Percentiles rank a stretch among this genome's conserved stretches.
Conservation (phyloP, 495 filamentous ascomycete genomes). For the Penicillium odoratum region DNA sequence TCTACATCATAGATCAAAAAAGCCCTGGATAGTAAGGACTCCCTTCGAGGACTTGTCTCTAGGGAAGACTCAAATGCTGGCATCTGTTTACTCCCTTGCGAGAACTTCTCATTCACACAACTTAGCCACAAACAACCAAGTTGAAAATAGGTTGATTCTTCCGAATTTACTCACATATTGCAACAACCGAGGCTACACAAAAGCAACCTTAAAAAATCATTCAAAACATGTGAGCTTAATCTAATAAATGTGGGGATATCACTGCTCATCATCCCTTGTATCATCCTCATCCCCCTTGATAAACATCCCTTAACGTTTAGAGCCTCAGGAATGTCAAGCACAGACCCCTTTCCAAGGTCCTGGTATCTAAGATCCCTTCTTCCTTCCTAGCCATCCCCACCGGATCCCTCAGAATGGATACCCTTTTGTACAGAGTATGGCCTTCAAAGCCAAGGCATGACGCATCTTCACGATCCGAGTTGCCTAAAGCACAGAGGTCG, state of each 20-base stretch:
- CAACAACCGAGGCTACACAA: background rate
- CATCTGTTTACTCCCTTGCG: background rate
- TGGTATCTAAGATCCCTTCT: constrained; percentile 2
- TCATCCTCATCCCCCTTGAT: constrained; percentile 2
- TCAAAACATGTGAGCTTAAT: background rate
- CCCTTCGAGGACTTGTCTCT: background rate
- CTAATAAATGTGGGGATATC: constrained; percentile 2
- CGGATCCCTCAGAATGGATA: constrained; percentile 2
- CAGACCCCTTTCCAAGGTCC: constrained; percentile 11
- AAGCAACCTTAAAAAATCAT: background rate
- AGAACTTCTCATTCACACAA: background rate
- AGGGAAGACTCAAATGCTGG: background rate
- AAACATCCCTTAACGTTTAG: background rate
- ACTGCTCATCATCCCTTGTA: background rate
- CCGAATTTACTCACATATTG: background rate
- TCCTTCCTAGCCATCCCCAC: constrained; percentile 2
- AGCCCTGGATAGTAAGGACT: background rate
- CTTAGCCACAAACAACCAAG: background rate
- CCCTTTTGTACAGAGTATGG: background rate
- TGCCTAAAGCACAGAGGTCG: background rate
- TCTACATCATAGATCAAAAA: background rate
- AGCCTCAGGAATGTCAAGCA: constrained; percentile 10
- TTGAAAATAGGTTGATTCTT: background rate
- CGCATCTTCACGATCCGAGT: background rate
- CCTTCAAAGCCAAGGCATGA: background rate